phyloP scores from a whole-genome alignment of 2,329 filamentous ascomycete species.

The Anthostomella pinea region DNA sequence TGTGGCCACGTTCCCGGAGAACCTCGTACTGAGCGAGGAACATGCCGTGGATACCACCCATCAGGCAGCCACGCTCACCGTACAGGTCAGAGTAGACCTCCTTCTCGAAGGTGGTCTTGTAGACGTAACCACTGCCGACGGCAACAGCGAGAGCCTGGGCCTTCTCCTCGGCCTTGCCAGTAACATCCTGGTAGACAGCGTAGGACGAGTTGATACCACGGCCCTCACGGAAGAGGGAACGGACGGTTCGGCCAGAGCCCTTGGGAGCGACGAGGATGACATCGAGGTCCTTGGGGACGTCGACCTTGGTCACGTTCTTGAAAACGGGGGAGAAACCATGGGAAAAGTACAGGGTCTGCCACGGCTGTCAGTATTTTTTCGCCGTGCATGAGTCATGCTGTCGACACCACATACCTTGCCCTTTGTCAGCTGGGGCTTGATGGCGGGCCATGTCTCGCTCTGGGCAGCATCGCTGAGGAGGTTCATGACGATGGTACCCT shows the following conservation, averaged over 20 bases:
- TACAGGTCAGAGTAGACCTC: constrained; percentile 99
- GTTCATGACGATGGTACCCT: constrained; percentile 98
- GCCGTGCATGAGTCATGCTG: constrained; percentile 21
- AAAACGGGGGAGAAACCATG: constrained; percentile 99
- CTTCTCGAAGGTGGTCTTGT: constrained; percentile 99
- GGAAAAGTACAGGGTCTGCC: constrained; percentile 97
- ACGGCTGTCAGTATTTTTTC: constrained; percentile 4
- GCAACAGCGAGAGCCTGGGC: constrained; percentile 94
- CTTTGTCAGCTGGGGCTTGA: constrained; percentile 98
- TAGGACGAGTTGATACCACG: constrained; percentile 99
- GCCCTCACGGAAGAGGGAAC: constrained; percentile 97
- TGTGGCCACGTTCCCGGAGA: constrained; percentile 96
- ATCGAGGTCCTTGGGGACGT: constrained; percentile 91
- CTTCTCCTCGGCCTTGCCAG: constrained; percentile 97
- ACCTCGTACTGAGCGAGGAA: constrained; percentile 99
- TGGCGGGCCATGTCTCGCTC: constrained; percentile 96
- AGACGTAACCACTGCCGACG: constrained; percentile 96
- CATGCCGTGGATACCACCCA: constrained; percentile 99
- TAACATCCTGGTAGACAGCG: constrained; percentile 97
- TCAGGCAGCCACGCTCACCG: constrained; percentile 98
- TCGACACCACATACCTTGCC: constrained; percentile 73
- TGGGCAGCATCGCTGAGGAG: constrained; percentile 96
- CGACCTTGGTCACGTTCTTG: constrained; percentile 99
- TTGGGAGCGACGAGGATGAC: constrained; percentile 99
- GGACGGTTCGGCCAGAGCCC: constrained; percentile 97